These are phyloP conservation scores for Pythium pyrilobum DNA, from an alignment of 352 stramenopile species.

Conservation along the genomic window DNA sequence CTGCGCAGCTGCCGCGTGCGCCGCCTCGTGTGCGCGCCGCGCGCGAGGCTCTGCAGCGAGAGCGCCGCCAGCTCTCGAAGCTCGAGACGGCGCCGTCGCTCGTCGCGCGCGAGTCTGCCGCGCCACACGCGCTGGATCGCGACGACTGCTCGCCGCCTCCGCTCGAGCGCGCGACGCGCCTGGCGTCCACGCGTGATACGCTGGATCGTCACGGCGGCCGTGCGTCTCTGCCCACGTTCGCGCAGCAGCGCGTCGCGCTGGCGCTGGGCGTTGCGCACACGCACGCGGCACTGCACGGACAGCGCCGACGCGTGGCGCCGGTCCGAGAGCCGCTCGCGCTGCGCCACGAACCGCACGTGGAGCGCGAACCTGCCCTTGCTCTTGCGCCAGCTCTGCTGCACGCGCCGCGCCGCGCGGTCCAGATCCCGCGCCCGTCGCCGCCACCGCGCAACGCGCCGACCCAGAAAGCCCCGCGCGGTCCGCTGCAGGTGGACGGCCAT, in stretches of 20 bases:
- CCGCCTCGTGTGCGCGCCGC: conserved; percentile 20
- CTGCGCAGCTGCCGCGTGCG: conserved; percentile 21
- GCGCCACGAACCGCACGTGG: conserved; percentile 42
- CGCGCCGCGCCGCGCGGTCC: conserved; percentile 28
- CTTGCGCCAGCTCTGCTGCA: conserved; percentile 51
- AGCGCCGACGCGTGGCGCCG: conserved; percentile 24
- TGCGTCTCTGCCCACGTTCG: conserved; percentile 18
- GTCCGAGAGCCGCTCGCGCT: conserved; percentile 31
- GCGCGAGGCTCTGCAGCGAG: conserved; percentile 35
- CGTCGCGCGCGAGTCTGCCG: conserved; percentile 26
- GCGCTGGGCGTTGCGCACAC: conserved; percentile 19
- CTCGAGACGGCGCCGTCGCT: conserved; percentile 12
- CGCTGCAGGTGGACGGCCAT: conserved; percentile 34
- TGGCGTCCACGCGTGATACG: conserved; percentile 22
- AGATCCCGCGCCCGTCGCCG: conserved; percentile 12
- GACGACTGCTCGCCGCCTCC: conserved; percentile 21
- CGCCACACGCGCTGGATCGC: conserved; percentile 41
- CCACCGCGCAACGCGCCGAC: conserved; percentile 16
- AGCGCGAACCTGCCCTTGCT: conserved; percentile 36
- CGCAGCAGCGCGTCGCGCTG: conserved; percentile 3
- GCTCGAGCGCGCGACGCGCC: conserved; percentile 15
- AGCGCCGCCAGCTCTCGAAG: conserved; percentile 15
- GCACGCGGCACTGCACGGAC: conserved; percentile 34
- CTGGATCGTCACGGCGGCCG: conserved; percentile 36
- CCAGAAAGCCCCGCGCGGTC: conserved; percentile 31